Percentiles rank a stretch among this genome's conserved stretches.
phyloP scores from a whole-genome alignment of 805 yeast species.

The Candida peoriensis region DNA sequence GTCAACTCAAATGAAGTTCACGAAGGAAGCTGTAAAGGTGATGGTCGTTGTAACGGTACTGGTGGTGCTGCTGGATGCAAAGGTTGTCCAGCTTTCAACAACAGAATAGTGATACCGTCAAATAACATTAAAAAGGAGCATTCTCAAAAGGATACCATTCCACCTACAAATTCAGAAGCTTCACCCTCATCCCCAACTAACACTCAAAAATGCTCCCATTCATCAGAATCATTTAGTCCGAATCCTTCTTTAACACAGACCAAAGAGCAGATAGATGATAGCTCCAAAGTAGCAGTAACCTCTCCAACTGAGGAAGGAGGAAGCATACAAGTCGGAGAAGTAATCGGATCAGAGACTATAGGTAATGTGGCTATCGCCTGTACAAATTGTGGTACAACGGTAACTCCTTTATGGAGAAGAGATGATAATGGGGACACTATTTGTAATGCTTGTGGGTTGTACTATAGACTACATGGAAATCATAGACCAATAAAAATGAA shows the following conservation, averaged over 20 bases:
- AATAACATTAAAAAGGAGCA: constrained; percentile 10
- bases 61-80: constrained; percentile 78
- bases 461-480: constrained; percentile 67
- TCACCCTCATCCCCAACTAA: neutral
- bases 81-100: constrained; percentile 81
- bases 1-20: constrained; percentile 41
- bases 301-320: too few species aligned
- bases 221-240: too few species aligned
- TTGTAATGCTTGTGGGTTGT: constrained; percentile 85
- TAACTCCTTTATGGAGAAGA: constrained; percentile 84
- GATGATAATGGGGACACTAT: constrained; percentile 78
- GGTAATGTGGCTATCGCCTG: constrained; percentile 66
- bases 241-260: too few species aligned
- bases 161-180: neutral
- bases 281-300: too few species aligned
- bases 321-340: constrained; percentile 9
- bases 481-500: constrained; percentile 78
- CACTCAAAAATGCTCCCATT: constrained; percentile 1
- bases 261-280: too few species aligned
- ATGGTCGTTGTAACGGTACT: constrained; percentile 75
- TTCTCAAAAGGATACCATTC: neutral
- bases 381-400: constrained; percentile 77
- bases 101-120: constrained; percentile 44
- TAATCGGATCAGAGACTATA: constrained; percentile 23
- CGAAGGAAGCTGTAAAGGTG: constrained; percentile 24